A percentile compares a stretch with the other conserved stretches of the same genome.
Evolutionary conservation across 345 rosid species (phyloP).

Genomic region (Brassica napus): DNA sequence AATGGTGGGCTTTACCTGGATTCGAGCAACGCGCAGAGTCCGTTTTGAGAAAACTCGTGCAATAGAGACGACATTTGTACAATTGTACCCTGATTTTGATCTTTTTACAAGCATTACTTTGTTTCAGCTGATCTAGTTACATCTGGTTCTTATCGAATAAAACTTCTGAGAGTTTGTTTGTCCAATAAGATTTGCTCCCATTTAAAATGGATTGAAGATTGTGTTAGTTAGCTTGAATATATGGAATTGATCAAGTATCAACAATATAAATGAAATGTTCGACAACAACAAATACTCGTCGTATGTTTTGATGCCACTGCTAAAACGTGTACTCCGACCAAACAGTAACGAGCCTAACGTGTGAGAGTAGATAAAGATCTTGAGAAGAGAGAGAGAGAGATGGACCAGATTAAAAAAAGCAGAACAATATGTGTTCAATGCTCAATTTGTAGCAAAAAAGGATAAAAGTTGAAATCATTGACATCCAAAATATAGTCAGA

Average conservation of each 20-base stretch:
- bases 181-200: background rate
- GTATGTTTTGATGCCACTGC: background rate
- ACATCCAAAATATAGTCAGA: background rate
- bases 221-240: background rate
- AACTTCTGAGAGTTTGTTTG: background rate
- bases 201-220: background rate
- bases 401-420: background rate
- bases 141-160: background rate
- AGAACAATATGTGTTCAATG: background rate
- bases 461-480: background rate
- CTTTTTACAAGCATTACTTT: background rate
- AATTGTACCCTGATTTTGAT: background rate
- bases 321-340: background rate
- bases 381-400: background rate
- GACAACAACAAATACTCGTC: background rate
- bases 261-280: background rate
- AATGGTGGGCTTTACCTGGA: conserved; percentile 53
- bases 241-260: background rate
- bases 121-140: background rate
- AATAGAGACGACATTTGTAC: conserved; percentile 29
- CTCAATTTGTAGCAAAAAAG: too few species aligned
- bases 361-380: background rate
- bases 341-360: background rate
- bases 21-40: conserved; percentile 88
- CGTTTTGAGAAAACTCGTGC: conserved; percentile 62